Evolutionary conservation across 169 alveolate species (phyloP), one percentile per base, ranked within the genome.

Genomic region (Babesia ovata): DNA sequence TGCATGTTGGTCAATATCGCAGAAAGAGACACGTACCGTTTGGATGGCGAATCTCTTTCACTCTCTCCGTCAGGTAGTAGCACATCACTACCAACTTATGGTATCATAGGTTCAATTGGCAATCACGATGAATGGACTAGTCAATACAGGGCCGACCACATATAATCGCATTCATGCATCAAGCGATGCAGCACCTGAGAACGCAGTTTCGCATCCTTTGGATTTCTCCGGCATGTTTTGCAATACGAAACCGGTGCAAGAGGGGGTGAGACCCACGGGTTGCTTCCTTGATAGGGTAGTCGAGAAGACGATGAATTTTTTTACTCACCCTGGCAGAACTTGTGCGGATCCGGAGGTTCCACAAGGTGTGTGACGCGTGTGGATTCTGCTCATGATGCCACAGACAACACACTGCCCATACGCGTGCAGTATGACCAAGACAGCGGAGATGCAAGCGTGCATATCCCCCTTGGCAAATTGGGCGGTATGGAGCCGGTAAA

Each of bases 1-100:
- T 3, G 88, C 88, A 13, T 81, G 88, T 59, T 81, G 88, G 88
- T 81, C 88, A 22, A 72, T 81, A 81, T 81, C 88, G 88, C 88
- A 81, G 46, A 73, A 58, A 42, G 79, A 81, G 11, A 44, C 63
- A 7, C 72, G 88, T 14, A 69, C 72, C 49, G 52, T 26, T 48
- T 81, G 88, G 88, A 72, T 81, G 70, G 71, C 88, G 56, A 81
- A 81, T 24, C 79, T 81, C 17, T 81, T 81, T 53, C 83, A 81
- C 54, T 72, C 88, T 9, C 65, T 81, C 39, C 75, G 88, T 69
- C 88, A 81, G 73, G 84, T 81, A 71, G 58, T 26, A 12, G 10
- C 24, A 52, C 6, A 6, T 0, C 53, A 12, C 21, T 24, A 16
- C 24, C 10, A 52, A 13, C 7, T 19, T 21, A 45, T 16, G 24